These are phyloP conservation scores for Ligustrum vulgare DNA, from an alignment of 257 asterid species.

Conservation along the genomic window DNA sequence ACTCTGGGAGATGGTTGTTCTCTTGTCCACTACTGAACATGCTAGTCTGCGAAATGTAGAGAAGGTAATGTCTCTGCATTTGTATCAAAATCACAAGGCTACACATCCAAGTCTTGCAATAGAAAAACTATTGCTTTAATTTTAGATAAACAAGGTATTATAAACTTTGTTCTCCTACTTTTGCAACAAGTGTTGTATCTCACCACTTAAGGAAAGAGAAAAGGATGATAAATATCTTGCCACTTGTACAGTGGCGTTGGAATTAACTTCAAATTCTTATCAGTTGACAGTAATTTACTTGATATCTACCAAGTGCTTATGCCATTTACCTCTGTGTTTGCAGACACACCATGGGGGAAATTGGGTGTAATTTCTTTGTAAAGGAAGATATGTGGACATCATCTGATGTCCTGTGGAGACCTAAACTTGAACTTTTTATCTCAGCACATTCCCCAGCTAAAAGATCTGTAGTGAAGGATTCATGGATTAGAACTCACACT, in stretches of 20 bases:
- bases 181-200: neutral
- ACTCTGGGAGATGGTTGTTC: conserved; percentile 32
- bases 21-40: conserved; percentile 31
- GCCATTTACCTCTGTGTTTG: conserved; percentile 14
- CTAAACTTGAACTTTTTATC: conserved; percentile 46
- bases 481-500: conserved; percentile 35
- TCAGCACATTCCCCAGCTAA: conserved; percentile 44
- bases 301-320: neutral
- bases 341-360: conserved; percentile 43
- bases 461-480: conserved; percentile 26
- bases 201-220: conserved; percentile 13
- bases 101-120: neutral
- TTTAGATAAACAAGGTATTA: neutral
- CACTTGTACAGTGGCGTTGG: neutral
- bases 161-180: neutral
- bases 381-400: conserved; percentile 77
- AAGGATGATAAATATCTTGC: neutral
- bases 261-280: conserved; percentile 5
- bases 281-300: conserved; percentile 17
- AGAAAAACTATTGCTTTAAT: neutral
- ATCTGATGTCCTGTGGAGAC: conserved; percentile 55
- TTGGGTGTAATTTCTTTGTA: conserved; percentile 35
- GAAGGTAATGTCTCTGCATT: conserved; percentile 25
- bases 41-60: conserved; percentile 20
- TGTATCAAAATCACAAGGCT: neutral